Evolutionary conservation across 2,329 filamentous ascomycete species (phyloP), one percentile per base, ranked within the genome.

Genomic region (Sporothrix inflata): DNA sequence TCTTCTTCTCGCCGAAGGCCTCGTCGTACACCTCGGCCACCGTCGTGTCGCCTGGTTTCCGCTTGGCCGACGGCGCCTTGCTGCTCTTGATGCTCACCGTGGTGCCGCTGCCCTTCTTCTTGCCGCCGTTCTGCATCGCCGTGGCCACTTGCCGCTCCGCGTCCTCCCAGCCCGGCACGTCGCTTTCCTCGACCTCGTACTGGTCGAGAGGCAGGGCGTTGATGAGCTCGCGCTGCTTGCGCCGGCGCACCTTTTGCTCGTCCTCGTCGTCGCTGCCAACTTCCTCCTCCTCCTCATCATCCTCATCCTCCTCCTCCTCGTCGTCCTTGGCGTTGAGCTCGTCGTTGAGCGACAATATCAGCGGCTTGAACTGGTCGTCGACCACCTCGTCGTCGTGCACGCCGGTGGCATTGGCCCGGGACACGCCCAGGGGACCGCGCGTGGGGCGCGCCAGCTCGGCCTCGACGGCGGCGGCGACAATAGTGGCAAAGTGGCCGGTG

Each of bases 171-270:
- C 85, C 89, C 0, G 87, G 86, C 0, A 85, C 85, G 45, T 88
- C 86, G 57, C 85, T 88, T 68, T 75, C 72, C 27, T 90, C 89
- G 51, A 92, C 87, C 79, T 91, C 90, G 77, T 90, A 95, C 89
- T 92, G 91, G 78, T 97, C 94, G 69, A 98, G 85, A 60, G 95
- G 94, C 74, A 98, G 84, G 74, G 94, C 92, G 84, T 98, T 93
- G 78, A 98, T 97, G 75, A 98, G 85, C 76, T 93, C 92, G 77
- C 92, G 90, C 61, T 73, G 70, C 82, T 95, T 93, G 81, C 92
- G 90, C 76, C 88, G 89, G 77, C 97, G 84, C 73, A 89, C 89
- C 69, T 85, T 85, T 74, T 94, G 82, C 34, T 92, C 89, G 80
- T 96, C 91, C 74, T 95, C 89, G 1, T 91, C 94, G 19, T 90